Percentiles rank a stretch among this genome's conserved stretches.
Conservation (phyloP, 768 basidiomycete genomes). For the Boletales sp. region DNA sequence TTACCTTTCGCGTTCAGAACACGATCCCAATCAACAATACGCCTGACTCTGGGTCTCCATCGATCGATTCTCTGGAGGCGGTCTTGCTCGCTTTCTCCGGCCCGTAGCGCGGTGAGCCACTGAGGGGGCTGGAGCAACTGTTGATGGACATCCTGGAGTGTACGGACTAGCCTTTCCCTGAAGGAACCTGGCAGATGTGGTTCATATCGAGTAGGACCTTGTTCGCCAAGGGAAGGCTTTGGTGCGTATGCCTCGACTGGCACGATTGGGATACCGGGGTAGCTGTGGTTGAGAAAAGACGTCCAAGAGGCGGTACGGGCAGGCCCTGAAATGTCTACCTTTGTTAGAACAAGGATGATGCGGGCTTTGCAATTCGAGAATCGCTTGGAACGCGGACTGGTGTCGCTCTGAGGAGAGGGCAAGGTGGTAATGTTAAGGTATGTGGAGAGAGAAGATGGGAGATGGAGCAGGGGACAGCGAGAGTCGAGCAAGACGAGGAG, state of each 20-base stretch:
- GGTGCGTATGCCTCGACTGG: slow-evolving; percentile 75
- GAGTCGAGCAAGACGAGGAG: slow-evolving; percentile 86
- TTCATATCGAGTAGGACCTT: slow-evolving; percentile 49
- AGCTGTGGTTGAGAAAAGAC: slow-evolving; percentile 47
- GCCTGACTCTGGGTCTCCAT: slow-evolving; percentile 68
- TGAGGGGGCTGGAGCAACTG: slow-evolving; percentile 68
- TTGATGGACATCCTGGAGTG: slow-evolving; percentile 62
- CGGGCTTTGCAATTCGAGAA: slow-evolving; percentile 25
- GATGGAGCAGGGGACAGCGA: slow-evolving; percentile 84
- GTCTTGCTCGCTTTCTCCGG: slow-evolving; percentile 39
- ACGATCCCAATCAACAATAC: slow-evolving; percentile 70
- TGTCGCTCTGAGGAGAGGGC: neutral
- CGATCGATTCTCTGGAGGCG: slow-evolving; percentile 45
- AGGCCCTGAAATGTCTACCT: slow-evolving; percentile 81
- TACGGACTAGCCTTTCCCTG: slow-evolving; percentile 58
- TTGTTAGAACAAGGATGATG: slow-evolving; percentile 77
- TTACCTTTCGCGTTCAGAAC: slow-evolving; percentile 45
- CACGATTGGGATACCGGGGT: slow-evolving; percentile 60
- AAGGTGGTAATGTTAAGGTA: slow-evolving; percentile 44
- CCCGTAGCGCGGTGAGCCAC: slow-evolving; percentile 38
- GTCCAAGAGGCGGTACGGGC: slow-evolving; percentile 64
- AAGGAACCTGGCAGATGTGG: slow-evolving; percentile 69
- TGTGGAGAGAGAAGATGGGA: slow-evolving; percentile 69
- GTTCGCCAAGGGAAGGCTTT: slow-evolving; percentile 34
- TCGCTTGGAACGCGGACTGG: slow-evolving; percentile 24